These are phyloP conservation scores for Phaeotremella fagi DNA, from an alignment of 768 basidiomycete species.

Conservation along the genomic window DNA sequence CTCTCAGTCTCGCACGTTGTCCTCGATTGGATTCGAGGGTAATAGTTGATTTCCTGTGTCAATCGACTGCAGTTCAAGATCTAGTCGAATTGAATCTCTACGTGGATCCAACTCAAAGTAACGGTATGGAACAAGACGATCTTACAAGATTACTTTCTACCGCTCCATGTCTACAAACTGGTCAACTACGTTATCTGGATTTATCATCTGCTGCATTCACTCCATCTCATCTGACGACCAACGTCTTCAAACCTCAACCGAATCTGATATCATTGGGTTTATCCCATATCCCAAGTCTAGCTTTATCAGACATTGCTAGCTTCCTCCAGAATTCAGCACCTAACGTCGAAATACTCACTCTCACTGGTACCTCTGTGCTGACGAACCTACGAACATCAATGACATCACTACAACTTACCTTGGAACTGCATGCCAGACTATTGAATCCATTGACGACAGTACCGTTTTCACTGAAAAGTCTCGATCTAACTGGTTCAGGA, in stretches of 20 bases:
- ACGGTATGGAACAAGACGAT: conserved; percentile 72
- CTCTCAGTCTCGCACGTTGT: conserved; percentile 81
- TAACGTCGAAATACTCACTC: conserved; percentile 78
- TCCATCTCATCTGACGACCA: conserved; percentile 52
- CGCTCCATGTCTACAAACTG: conserved; percentile 75
- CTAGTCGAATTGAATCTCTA: conserved; percentile 74
- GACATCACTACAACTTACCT: conserved; percentile 63
- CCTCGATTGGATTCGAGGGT: conserved; percentile 73
- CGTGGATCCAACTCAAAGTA: conserved; percentile 54
- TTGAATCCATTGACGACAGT: conserved; percentile 74
- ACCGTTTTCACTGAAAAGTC: conserved; percentile 65
- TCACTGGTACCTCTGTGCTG: conserved; percentile 68
- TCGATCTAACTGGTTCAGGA: conserved; percentile 21
- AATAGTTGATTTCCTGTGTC: conserved; percentile 66
- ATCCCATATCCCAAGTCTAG: conserved; percentile 72
- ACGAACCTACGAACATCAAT: conserved; percentile 50
- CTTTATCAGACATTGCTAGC: conserved; percentile 60
- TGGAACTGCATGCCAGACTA: conserved; percentile 69
- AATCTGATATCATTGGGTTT: conserved; percentile 81
- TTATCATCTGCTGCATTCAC: conserved; percentile 77
- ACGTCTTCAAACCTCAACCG: conserved; percentile 61
- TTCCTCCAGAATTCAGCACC: conserved; percentile 67
- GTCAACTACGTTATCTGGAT: conserved; percentile 78
- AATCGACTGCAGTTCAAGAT: conserved; percentile 60
- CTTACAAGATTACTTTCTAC: conserved; percentile 61